Base-by-base conservation (phyloP, 768 basidiomycete genomes). In the Leccinellum luteum region DNA sequence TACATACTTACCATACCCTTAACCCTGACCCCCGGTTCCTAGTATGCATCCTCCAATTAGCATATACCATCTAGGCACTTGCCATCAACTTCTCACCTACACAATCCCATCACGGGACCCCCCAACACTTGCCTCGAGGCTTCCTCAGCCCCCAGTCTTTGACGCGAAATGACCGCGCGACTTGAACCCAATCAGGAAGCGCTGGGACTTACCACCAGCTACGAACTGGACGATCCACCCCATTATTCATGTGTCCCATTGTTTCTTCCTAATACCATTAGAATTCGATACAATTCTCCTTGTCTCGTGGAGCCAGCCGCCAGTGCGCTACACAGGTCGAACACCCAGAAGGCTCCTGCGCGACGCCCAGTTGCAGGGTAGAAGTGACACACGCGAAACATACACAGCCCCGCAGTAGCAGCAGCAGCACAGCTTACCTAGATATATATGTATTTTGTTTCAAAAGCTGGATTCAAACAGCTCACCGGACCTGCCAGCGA, bases 151-250 rank as follows among this genome's bases (percentile, higher is more conserved):
- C 60, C 57, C 41, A 41, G 41, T n/a, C 54, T 63, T 53, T 30
- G 44, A 54, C 63, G 64, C 68, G 68, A 69, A 60, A 69, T 69
- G 68, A 69, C 67, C 69, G 68, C 69, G 67, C 56, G 68, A 69
- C 51, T 47, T 13, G 2, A 4, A 2, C 61, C 38, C 15, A 30
- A 60, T 64, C 57, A 38, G 61, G 64, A 44, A 60, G 31, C 30
- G 12, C 48, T 60, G 61, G 57, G 15, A 51, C 49, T 51, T 60
- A n/a, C 50, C n/a, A 25, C 14, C 28, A 12, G 15, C 6, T 32
- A 13, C 31, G 31, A 47, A n/a, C 19, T 25, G 21, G 17, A 21
- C n/a, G 3, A 30, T 48, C 23, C 17, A 10, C 41, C 30, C 25
- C 15, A 32, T 32, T 32, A 15, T 17, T 35, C 28, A 35, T 35